Base-by-base conservation (phyloP, 306 rosid genomes). In the Cucurbita pepo region DNA sequence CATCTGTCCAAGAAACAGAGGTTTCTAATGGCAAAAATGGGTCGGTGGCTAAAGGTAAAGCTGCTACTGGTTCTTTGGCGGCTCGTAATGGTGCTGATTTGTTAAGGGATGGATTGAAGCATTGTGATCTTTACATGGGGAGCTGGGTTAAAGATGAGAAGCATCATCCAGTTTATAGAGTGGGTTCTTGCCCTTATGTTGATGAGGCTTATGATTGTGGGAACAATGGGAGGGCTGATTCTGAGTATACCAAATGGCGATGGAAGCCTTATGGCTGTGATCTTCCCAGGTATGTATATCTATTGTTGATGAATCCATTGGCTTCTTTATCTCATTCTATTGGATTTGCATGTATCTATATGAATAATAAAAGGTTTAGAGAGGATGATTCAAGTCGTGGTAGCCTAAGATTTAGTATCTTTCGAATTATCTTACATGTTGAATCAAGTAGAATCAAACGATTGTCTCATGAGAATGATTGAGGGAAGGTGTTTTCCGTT, bases 151-250 rank as follows among this genome's bases (percentile, higher is more conserved):
- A 58, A 77, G 96, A 94, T 71, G 86, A 86, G 21, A 85, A 86
- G 15, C 69, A 64, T 16, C 84, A 91, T 78, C 97, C 99, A 1
- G 78, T 89, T 79, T 91, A 94, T 61, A 38, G 57, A 71, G 81
- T 89, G 15, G 88, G 96, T 79, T 86, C 96, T 54, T 95, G 99
- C 57, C 96, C 97, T n/a, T 91, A 83, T 65, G 95, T 95, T 2
- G 99, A 91, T 9, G 97, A 91, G 64, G 99, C 95, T 74, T 95
- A 86, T 57, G 92, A 86, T 75, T 95, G 95, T 87, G 83, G 87
- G 69, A 52, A 12, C 75, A 91, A 94, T 60, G 97, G 97, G 19
- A 88, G 99, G 56, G 54, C 14, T 5, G 99, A 94, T 50, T 78
- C 79, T 38, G 85, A 79, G 52, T 94, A 83, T 79, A 80, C 89